Conservation (phyloP, 23 red algal species). For the Pyropia yezoensis region DNA sequence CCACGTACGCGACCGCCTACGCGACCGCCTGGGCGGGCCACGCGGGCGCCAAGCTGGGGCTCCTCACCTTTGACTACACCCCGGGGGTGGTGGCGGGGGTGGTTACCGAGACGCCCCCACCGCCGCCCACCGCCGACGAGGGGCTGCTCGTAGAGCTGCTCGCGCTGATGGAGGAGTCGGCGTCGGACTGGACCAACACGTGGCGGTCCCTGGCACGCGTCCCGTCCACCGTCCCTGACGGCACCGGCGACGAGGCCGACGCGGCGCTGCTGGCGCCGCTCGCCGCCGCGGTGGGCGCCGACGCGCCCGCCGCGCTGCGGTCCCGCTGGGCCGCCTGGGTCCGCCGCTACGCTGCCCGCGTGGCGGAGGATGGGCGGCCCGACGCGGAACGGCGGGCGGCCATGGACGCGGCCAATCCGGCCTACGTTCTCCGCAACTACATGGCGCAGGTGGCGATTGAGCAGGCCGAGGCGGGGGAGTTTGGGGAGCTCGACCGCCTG, state of each 20-base stretch:
- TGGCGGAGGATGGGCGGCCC: conserved; percentile 19
- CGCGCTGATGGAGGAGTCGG: conserved; percentile 64
- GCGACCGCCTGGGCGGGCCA: conserved; percentile 13
- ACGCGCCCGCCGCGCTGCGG: conserved; percentile 7
- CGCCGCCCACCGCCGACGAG: conserved; percentile 14
- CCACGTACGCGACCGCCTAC: conserved; percentile 46
- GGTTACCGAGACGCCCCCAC: no score
- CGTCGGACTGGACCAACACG: conserved; percentile 81
- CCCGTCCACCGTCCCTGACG: conserved; percentile 6
- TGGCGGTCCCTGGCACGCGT: conserved; percentile 61
- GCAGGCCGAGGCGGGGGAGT: conserved; percentile 77
- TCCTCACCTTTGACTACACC: conserved; percentile 21
- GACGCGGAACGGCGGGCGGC: conserved; percentile 21
- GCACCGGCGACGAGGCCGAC: conserved; percentile 11
- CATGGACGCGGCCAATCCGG: conserved; percentile 75
- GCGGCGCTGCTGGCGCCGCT: no score
- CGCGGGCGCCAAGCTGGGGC: conserved; percentile 76
- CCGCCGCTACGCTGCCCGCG: conserved; percentile 33
- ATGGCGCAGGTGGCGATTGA: conserved; percentile 84
- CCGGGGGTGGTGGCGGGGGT: no score
- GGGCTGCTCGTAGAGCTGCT: conserved; percentile 46
- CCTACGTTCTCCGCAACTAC: conserved; percentile 95
- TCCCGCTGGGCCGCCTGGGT: conserved; percentile 59
- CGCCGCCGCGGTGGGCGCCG: no score
- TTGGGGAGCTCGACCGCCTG: conserved; percentile 43